Base-by-base conservation (phyloP, 2,329 filamentous ascomycete genomes). In the Aspergillus texensis region DNA sequence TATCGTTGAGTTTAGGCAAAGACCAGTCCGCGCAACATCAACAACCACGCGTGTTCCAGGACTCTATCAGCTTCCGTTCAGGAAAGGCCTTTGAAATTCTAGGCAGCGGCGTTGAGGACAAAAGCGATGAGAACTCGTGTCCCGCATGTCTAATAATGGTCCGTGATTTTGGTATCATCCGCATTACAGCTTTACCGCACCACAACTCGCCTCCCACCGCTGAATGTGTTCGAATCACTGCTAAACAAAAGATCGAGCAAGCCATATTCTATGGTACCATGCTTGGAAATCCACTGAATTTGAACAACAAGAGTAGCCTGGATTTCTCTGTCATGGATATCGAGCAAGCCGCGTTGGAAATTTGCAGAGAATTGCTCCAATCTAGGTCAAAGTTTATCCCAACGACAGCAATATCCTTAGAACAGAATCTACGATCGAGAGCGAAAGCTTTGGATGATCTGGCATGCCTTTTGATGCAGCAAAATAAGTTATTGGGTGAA, bases 221-320 rank as follows among this genome's bases (percentile, higher is more conserved):
- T 53, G 80, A 81, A 50, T 74, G 76, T 62, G 67, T 67, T 16
- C 80, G 80, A 68, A 86, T 96, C 19, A 94, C 91, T 1, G 91
- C 92, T 8, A 95, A 93, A 78, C 92, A 89, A 78, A 97, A 95
- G 78, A 85, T 99, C 46, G 93, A 97, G 74, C 94, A 99, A 79
- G 94, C 94, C 2, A 91, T 98, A 1, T 98, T 97, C 79, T 98
- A 93, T 74, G 94, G 94, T 2, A 88, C 88, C 55, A 88, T 91
- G 74, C 85, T 89, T 65, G 88, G 92, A 72, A 98, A 93, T 71
- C 91, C 94, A n/a, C 80, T 99, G n/a, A 89, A 93, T 65, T 93
- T 99, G 71, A 87, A 90, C 50, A 86, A 89, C 50, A 86, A 87
- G 66, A 83, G 86, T 45, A 88, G 89, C 60, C 81, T 89, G 54